These are phyloP conservation scores for Xylaria sp. DNA, from an alignment of 2,329 filamentous ascomycete species.

Conservation along the genomic window DNA sequence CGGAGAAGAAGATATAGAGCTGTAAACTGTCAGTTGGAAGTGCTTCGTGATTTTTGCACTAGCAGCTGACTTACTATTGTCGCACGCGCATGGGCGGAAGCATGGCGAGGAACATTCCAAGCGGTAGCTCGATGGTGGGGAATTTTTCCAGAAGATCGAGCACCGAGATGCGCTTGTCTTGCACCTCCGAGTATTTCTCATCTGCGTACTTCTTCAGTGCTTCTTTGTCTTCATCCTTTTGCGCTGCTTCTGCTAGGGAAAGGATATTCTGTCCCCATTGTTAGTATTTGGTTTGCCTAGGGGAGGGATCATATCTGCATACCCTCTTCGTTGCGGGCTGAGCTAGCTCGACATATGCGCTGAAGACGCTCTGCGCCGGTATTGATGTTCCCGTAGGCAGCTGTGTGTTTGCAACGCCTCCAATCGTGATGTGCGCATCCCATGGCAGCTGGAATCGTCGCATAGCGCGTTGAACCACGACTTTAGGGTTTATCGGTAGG, in stretches of 20 bases:
- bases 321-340: slow-evolving; percentile 74
- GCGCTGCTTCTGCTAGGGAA: slow-evolving; percentile 39
- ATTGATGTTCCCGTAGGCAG: slow-evolving; percentile 63
- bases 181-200: slow-evolving; percentile 53
- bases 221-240: slow-evolving; percentile 36
- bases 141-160: slow-evolving; percentile 74
- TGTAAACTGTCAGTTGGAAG: slow-evolving; percentile 33
- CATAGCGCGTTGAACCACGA: slow-evolving; percentile 67
- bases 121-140: slow-evolving; percentile 62
- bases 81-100: slow-evolving; percentile 78
- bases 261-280: slow-evolving; percentile 45
- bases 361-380: slow-evolving; percentile 67
- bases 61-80: slow-evolving; percentile 68
- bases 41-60: slow-evolving; percentile 36
- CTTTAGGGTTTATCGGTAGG: slow-evolving; percentile 70
- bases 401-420: slow-evolving; percentile 55
- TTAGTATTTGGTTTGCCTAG: slow-evolving; percentile 18
- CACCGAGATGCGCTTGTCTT: slow-evolving; percentile 64
- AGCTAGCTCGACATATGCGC: slow-evolving; percentile 74
- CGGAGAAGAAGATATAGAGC: slow-evolving; percentile 76
- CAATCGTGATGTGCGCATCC: slow-evolving; percentile 70
- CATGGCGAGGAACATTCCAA: slow-evolving; percentile 72
- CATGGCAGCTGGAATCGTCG: slow-evolving; percentile 69
- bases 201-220: slow-evolving; percentile 55
- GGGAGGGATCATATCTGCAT: slow-evolving; percentile 31